A percentile compares a stretch with the other conserved stretches of the same genome.
Conservation (phyloP, 129 eudicot genomes). For the Saposhnikovia divaricata region DNA sequence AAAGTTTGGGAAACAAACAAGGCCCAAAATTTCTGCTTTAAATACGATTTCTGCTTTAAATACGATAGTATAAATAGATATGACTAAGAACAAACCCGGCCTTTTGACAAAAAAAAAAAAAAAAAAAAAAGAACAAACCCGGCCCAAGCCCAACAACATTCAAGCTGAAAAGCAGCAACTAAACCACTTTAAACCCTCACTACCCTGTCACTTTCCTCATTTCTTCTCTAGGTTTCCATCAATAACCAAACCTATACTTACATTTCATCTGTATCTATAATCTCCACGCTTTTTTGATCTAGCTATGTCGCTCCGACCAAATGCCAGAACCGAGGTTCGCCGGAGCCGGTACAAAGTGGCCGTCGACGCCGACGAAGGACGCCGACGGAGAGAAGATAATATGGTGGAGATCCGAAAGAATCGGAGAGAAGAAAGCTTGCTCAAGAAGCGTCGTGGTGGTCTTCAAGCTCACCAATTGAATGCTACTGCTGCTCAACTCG, state of each 20-base stretch:
- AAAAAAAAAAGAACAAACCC: neutral
- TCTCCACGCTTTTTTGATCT: neutral
- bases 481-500: conserved; percentile 1
- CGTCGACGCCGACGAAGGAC: conserved; percentile 78
- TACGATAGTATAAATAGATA: too few relatives aligned
- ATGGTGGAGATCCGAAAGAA: conserved; percentile 93
- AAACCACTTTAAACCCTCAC: neutral
- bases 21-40: too few relatives aligned
- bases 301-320: conserved; percentile 66
- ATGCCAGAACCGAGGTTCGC: conserved; percentile 61
- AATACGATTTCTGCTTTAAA: too few relatives aligned
- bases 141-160: neutral
- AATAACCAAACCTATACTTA: neutral
- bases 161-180: neutral
- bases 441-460: conserved; percentile 57
- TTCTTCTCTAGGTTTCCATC: conserved; percentile 2
- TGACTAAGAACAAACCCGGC: too few relatives aligned
- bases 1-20: too few relatives aligned
- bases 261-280: neutral
- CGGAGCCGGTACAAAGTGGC: conserved; percentile 81
- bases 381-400: conserved; percentile 74
- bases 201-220: neutral
- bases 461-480: conserved; percentile 6
- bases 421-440: conserved; percentile 71
- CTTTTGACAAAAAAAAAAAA: too few relatives aligned